These are phyloP conservation scores for Hydnum rufescens DNA, from an alignment of 768 basidiomycete species.

Conservation along the genomic window DNA sequence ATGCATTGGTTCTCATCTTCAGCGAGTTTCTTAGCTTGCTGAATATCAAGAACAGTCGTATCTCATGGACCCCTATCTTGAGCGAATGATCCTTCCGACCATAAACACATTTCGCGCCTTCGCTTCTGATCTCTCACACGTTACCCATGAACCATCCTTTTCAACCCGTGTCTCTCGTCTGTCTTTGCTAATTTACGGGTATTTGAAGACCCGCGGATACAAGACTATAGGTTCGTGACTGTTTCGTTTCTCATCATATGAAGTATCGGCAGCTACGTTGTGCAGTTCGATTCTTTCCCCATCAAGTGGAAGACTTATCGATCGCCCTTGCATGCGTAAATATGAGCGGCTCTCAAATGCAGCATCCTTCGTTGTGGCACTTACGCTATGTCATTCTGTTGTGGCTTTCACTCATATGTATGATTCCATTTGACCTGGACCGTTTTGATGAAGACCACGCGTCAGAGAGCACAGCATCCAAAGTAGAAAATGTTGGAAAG, in stretches of 20 bases:
- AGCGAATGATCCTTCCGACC: slow-evolving; percentile 55
- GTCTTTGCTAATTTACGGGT: slow-evolving; percentile 48
- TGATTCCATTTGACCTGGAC: slow-evolving; percentile 79
- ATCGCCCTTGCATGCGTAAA: slow-evolving; percentile 50
- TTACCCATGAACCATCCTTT: slow-evolving; percentile 17
- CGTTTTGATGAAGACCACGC: slow-evolving; percentile 49
- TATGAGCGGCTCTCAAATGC: slow-evolving; percentile 24
- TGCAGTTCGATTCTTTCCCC: slow-evolving; percentile 83
- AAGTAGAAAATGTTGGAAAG: slow-evolving; percentile 40
- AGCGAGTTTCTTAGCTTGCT: slow-evolving; percentile 34
- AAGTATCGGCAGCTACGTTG: neutral
- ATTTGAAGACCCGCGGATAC: slow-evolving; percentile 74
- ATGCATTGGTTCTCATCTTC: neutral
- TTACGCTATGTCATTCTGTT: slow-evolving; percentile 66
- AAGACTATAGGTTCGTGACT: slow-evolving; percentile 66
- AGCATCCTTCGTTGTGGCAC: slow-evolving; percentile 41
- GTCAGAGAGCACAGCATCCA: slow-evolving; percentile 27
- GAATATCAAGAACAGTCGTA: slow-evolving; percentile 88
- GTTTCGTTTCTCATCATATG: neutral
- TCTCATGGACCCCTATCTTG: slow-evolving; percentile 77
- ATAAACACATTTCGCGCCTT: slow-evolving; percentile 41
- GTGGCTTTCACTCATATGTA: slow-evolving; percentile 89
- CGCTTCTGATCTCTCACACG: slow-evolving; percentile 14
- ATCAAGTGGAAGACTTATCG: slow-evolving; percentile 65
- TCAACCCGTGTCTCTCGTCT: slow-evolving; percentile 28